phyloP scores from a whole-genome alignment of 176 grass and related monocot genomes.

The Zoysia pacifica region DNA sequence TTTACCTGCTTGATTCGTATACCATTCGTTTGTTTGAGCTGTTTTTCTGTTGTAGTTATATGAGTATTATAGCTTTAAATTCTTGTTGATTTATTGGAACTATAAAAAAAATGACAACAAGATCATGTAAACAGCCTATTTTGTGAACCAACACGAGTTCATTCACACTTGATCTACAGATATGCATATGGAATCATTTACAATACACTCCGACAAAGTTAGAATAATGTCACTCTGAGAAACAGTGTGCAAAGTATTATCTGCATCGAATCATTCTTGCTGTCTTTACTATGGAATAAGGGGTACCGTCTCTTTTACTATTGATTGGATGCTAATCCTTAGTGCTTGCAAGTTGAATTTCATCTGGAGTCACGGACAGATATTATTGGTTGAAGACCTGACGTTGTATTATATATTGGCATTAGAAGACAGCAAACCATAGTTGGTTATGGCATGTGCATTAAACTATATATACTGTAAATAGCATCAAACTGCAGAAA shows the following conservation, averaged over 20 bases:
- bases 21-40: not conserved
- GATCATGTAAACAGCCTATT: not conserved
- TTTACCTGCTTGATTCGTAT: not conserved
- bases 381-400: not conserved
- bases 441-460: not conserved
- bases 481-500: not conserved
- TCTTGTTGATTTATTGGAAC: not conserved
- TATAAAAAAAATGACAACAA: not conserved
- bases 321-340: not conserved
- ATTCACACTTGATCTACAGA: slow-evolving; percentile 1
- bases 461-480: not conserved
- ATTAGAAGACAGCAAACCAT: not conserved
- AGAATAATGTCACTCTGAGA: not conserved
- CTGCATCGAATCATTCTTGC: not conserved
- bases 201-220: not conserved
- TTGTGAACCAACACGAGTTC: not conserved
- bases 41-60: not conserved
- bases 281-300: slow-evolving; percentile 11
- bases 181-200: slow-evolving; percentile 7
- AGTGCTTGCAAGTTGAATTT: slow-evolving; percentile 9
- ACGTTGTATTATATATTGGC: not conserved
- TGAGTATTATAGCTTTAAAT: not conserved
- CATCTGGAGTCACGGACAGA: not conserved
- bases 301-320: not conserved
- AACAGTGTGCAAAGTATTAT: not conserved